Conservation (phyloP, 139 green algal species). For the Chlorella sp. region DNA sequence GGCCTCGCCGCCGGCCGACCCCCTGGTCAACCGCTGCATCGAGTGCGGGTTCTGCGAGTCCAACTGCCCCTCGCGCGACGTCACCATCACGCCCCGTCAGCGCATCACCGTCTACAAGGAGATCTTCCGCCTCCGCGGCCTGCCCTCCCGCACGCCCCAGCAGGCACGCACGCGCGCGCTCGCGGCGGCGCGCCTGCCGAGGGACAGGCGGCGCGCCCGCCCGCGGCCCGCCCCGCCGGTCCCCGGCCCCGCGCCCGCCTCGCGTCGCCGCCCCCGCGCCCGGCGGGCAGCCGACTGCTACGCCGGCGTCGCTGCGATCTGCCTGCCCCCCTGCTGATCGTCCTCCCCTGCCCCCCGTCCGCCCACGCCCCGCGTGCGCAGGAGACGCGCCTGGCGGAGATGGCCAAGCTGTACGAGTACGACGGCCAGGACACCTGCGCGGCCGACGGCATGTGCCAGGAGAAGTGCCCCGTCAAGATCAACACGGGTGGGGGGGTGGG, state of each 20-base stretch:
- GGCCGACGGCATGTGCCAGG: constrained; percentile 96
- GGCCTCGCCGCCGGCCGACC: constrained; percentile 74
- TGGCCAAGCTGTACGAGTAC: constrained; percentile 73
- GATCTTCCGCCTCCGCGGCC: constrained; percentile 74
- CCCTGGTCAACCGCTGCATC: constrained; percentile 92
- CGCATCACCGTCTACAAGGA: constrained; percentile 93
- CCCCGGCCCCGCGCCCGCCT: no score
- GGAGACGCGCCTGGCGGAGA: constrained; percentile 55
- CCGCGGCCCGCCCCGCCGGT: no score
- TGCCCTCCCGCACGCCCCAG: constrained; percentile 40
- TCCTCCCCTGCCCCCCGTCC: no score
- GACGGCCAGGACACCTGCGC: constrained; percentile 91
- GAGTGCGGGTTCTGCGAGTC: constrained; percentile 99
- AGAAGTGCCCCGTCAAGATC: constrained; percentile 99
- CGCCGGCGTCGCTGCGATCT: no score
- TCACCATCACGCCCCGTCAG: constrained; percentile 94
- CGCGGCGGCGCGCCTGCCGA: no score
- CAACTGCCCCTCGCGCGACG: constrained; percentile 93
- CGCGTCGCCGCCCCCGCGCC: no score
- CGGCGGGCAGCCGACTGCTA: no score
- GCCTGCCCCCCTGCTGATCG: neutral
- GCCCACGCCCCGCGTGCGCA: no score
- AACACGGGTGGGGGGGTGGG: no score
- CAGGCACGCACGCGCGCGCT: no score
- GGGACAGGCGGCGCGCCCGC: no score